Evolutionary conservation across 257 asterid genomes (phyloP).

Genomic region (Solanum piurae): DNA sequence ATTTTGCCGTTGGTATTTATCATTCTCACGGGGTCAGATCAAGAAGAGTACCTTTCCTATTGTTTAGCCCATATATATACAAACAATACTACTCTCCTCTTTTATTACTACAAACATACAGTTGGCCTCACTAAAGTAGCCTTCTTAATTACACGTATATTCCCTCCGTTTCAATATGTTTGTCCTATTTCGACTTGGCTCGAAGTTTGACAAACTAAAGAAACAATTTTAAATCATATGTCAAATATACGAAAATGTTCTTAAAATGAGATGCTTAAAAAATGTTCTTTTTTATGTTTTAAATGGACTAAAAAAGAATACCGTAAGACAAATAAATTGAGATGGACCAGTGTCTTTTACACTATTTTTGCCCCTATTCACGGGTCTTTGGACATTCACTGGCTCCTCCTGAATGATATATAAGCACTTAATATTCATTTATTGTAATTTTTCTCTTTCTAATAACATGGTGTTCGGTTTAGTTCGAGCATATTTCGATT

Average conservation of each 20-base stretch:
- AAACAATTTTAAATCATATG: too few relatives aligned
- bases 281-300: too few relatives aligned
- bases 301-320: too few relatives aligned
- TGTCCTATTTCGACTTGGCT: neutral
- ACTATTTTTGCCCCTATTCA: neutral
- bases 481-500: neutral
- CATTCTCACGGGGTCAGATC: conserved; percentile 47
- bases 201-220: too few relatives aligned
- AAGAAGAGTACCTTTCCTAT: neutral
- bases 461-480: neutral
- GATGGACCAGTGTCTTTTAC: neutral
- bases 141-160: neutral
- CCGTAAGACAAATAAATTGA: too few relatives aligned
- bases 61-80: neutral
- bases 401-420: neutral
- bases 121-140: neutral
- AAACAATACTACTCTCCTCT: neutral
- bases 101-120: neutral
- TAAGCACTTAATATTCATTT: neutral
- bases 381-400: neutral
- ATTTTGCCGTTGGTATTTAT: conserved; percentile 59
- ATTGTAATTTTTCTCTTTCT: neutral
- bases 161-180: neutral
- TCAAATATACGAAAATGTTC: too few relatives aligned
- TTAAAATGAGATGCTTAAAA: too few relatives aligned